These are phyloP conservation scores for Lipomyces anomalus DNA, from an alignment of 805 yeast species.

Conservation along the genomic window DNA sequence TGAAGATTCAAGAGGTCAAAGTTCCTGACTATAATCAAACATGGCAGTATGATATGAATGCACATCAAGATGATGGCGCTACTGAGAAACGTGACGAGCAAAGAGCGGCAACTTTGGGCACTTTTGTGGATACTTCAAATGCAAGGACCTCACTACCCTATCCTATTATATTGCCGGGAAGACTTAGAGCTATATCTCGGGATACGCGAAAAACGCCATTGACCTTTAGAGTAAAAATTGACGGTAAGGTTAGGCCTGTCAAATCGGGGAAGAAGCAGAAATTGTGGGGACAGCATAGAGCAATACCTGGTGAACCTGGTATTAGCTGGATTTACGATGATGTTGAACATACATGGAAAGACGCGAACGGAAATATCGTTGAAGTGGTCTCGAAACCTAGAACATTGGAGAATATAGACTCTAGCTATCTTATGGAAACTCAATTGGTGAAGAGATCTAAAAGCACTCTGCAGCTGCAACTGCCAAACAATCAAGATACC, in stretches of 20 bases:
- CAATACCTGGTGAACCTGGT: constrained; percentile 54
- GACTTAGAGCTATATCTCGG: constrained; percentile 55
- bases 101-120: background rate
- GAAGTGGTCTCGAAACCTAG: constrained; percentile 7
- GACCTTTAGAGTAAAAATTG: constrained; percentile 54
- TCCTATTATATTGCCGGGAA: too few relatives aligned
- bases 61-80: constrained; percentile 35
- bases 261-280: constrained; percentile 67
- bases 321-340: constrained; percentile 56
- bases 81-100: background rate
- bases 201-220: constrained; percentile 43
- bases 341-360: constrained; percentile 54
- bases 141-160: too few relatives aligned
- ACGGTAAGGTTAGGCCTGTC: constrained; percentile 54
- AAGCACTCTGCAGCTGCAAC: too few relatives aligned
- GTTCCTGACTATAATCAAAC: constrained; percentile 42
- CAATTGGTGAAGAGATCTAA: too few relatives aligned
- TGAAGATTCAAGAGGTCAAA: constrained; percentile 59
- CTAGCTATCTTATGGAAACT: too few relatives aligned
- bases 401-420: too few relatives aligned
- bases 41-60: constrained; percentile 44
- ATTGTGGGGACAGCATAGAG: constrained; percentile 86
- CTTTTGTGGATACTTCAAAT: too few relatives aligned
- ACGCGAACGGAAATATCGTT: constrained; percentile 21
- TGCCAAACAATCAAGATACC: too few relatives aligned